A percentile compares a stretch with the other conserved stretches of the same genome.
phyloP scores from a whole-genome alignment of 139 green algal species.

The Chlorella ohadii region DNA sequence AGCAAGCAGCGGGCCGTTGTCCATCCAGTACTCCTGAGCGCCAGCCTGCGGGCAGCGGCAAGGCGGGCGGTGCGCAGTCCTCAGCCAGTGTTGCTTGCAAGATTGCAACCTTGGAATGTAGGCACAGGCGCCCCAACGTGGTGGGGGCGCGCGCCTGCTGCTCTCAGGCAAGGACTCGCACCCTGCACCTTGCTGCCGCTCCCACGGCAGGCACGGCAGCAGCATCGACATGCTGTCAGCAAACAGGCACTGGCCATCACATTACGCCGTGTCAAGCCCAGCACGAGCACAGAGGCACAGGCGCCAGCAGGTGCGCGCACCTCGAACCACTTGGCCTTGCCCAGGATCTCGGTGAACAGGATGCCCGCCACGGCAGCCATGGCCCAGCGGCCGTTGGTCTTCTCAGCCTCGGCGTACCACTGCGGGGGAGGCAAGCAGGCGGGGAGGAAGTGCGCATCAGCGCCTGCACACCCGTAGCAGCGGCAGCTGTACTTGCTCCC shows the following conservation, averaged over 20 bases:
- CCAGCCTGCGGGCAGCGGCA: not conserved
- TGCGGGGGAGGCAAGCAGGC: not conserved
- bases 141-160: too few relatives aligned
- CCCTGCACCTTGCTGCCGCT: too few relatives aligned
- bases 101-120: too few relatives aligned
- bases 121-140: too few relatives aligned
- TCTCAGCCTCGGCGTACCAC: slow-evolving; percentile 86
- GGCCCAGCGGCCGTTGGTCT: slow-evolving; percentile 90
- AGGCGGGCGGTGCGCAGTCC: not conserved
- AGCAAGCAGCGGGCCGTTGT: slow-evolving; percentile 61
- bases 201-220: too few relatives aligned
- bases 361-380: slow-evolving; percentile 89
- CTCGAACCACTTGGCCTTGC: slow-evolving; percentile 55
- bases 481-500: not conserved
- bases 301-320: slow-evolving; percentile 1
- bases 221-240: too few relatives aligned
- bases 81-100: too few relatives aligned
- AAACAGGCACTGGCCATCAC: too few relatives aligned
- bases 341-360: slow-evolving; percentile 65
- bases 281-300: too few relatives aligned
- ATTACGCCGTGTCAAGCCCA: too few relatives aligned
- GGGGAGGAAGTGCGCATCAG: too few relatives aligned
- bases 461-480: not conserved
- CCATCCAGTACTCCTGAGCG: slow-evolving; percentile 51
- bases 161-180: too few relatives aligned